These are phyloP conservation scores for Camillea tinctor DNA, from an alignment of 2,329 filamentous ascomycete species.

Conservation along the genomic window DNA sequence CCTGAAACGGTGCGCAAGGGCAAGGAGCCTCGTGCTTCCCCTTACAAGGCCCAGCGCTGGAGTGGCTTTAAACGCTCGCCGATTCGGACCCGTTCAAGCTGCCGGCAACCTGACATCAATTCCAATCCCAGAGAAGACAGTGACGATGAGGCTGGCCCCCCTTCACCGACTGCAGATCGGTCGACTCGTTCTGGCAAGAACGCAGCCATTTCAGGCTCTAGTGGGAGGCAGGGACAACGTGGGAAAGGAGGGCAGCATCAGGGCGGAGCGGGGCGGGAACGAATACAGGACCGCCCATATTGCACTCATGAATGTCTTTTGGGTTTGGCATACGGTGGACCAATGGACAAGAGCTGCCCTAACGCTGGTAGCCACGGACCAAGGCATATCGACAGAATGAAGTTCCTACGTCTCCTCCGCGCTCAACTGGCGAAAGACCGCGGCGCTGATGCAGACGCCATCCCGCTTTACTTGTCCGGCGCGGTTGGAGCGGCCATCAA, in stretches of 20 bases:
- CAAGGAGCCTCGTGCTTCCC: not conserved
- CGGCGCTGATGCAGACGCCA: constrained; percentile 29
- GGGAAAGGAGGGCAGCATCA: not conserved
- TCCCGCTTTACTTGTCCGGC: constrained; percentile 31
- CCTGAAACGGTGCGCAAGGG: constrained; percentile 9
- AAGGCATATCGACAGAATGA: constrained; percentile 22
- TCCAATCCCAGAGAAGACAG: constrained; percentile 1
- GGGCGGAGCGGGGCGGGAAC: constrained; percentile 2
- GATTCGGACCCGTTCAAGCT: constrained; percentile 29
- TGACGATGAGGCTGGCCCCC: constrained; percentile 2
- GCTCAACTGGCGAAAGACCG: constrained; percentile 32
- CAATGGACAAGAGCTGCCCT: constrained; percentile 29
- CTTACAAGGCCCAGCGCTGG: constrained; percentile 23
- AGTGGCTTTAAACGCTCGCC: constrained; percentile 31
- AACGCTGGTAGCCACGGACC: constrained; percentile 27
- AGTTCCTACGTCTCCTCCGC: constrained; percentile 30
- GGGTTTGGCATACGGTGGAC: constrained; percentile 53
- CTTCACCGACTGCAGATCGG: constrained; percentile 8
- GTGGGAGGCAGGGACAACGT: no score
- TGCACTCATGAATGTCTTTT: constrained; percentile 20
- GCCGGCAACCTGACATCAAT: constrained; percentile 8
- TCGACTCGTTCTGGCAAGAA: not conserved
- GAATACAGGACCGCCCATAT: constrained; percentile 15
- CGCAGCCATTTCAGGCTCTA: not conserved
- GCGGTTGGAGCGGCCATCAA: constrained; percentile 37